A percentile compares a stretch with the other conserved stretches of the same genome.
These are phyloP conservation scores for Leccinellum rugosiceps DNA, from an alignment of 768 basidiomycete genomes.

Conservation along the genomic window DNA sequence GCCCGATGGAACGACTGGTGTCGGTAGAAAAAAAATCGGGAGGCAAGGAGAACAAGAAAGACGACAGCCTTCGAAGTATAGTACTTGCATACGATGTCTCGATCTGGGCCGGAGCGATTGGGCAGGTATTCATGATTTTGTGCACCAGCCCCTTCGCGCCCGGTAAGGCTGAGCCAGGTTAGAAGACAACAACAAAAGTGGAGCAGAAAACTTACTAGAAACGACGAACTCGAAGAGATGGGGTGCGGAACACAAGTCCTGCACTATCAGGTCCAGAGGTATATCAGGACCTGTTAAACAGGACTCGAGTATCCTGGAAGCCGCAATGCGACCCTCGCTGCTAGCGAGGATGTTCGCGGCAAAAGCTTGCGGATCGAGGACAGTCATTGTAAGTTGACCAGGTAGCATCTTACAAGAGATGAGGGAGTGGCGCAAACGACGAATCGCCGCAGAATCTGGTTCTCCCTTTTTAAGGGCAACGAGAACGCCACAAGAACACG, in stretches of 20 bases:
- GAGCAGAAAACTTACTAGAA: constrained; percentile 20
- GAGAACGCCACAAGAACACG: not conserved
- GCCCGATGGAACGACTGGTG: constrained; percentile 10
- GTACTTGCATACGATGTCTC: constrained; percentile 16
- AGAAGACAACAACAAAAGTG: not conserved
- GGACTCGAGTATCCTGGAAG: constrained; percentile 16
- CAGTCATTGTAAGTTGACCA: not conserved
- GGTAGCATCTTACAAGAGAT: not conserved
- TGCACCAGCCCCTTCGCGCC: constrained; percentile 9
- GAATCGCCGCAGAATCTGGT: not conserved
- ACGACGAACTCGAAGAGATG: constrained; percentile 30
- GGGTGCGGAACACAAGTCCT: constrained; percentile 26
- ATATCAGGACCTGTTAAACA: constrained; percentile 24
- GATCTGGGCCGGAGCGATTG: constrained; percentile 21
- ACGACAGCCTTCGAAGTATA: constrained; percentile 27
- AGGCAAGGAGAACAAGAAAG: constrained; percentile 24
- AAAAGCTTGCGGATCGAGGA: constrained; percentile 18
- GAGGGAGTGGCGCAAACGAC: not conserved
- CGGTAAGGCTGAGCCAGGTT: constrained; percentile 13
- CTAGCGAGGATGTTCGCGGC: constrained; percentile 13
- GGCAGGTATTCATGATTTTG: constrained; percentile 36
- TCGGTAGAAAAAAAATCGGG: constrained; percentile 12
- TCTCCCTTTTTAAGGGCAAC: not conserved
- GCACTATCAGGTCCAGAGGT: constrained; percentile 21
- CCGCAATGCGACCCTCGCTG: constrained; percentile 17